phyloP scores from a whole-genome alignment of 2,329 filamentous ascomycete species.

The Microsporum canis region DNA sequence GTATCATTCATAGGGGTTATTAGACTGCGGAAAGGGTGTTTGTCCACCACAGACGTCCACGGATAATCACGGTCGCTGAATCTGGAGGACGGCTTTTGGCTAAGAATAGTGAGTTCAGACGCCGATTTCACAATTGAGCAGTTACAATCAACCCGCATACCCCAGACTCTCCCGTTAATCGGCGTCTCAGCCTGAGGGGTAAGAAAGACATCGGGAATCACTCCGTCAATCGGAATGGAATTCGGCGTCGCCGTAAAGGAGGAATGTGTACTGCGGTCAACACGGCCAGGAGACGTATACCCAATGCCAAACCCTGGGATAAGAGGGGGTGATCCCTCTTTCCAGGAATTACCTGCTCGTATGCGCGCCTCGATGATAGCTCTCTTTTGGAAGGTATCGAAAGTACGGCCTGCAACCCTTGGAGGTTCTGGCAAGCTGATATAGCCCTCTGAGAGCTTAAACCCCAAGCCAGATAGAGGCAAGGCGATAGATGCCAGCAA shows the following conservation, averaged over 20 bases:
- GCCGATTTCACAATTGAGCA: conserved; percentile 6
- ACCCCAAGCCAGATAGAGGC: conserved; percentile 11
- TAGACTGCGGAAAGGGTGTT: not conserved
- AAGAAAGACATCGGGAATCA: conserved; percentile 8
- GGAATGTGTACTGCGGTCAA: conserved; percentile 2
- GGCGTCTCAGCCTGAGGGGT: conserved; percentile 6
- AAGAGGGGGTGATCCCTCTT: not conserved
- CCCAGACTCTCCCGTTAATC: conserved; percentile 8
- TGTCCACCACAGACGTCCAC: not conserved
- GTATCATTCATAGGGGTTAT: not conserved
- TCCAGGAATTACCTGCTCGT: not conserved
- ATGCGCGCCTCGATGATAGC: not conserved
- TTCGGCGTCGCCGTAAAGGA: conserved; percentile 4
- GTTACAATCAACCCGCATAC: conserved; percentile 9
- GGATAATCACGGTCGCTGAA: no score
- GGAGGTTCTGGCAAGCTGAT: conserved; percentile 6
- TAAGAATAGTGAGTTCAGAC: conserved; percentile 12
- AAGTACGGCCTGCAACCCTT: not conserved
- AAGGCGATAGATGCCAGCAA: conserved; percentile 8
- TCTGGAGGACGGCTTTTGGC: not conserved
- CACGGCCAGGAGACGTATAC: conserved; percentile 7
- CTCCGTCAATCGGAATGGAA: conserved; percentile 4
- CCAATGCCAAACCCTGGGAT: conserved; percentile 8
- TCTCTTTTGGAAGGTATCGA: not conserved
- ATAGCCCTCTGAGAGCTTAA: conserved; percentile 13